phyloP scores from a whole-genome alignment of 768 basidiomycete genomes.

The Macrolepiota albuminosa region DNA sequence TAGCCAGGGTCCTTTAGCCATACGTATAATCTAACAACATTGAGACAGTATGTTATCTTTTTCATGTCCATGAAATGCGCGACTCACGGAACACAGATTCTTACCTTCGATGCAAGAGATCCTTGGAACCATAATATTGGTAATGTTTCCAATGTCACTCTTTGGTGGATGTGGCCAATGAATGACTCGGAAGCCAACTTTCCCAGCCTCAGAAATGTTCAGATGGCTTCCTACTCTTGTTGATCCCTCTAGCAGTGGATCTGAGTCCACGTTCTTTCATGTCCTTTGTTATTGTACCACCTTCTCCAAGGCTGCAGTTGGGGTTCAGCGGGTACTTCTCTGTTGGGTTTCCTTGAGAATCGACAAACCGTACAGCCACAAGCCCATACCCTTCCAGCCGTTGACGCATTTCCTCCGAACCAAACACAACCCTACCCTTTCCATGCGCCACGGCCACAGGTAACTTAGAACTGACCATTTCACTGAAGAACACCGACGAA shows the following conservation, averaged over 20 bases:
- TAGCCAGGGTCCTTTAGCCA: constrained; percentile 53
- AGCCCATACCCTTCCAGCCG: constrained; percentile 44
- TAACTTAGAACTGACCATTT: no score
- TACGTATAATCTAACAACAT: constrained; percentile 60
- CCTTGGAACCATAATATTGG: not conserved
- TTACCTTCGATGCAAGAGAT: constrained; percentile 68
- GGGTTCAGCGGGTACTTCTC: constrained; percentile 79
- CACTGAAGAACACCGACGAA: no score
- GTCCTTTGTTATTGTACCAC: constrained; percentile 8
- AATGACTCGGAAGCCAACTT: no score
- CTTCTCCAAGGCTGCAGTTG: constrained; percentile 65
- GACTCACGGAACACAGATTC: constrained; percentile 44
- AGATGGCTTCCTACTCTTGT: constrained; percentile 19
- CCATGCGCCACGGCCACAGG: no score
- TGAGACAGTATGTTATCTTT: constrained; percentile 44
- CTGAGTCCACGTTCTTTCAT: constrained; percentile 21
- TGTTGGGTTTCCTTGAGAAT: constrained; percentile 61
- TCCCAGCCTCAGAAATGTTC: no score
- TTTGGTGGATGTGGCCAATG: no score
- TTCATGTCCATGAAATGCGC: constrained; percentile 4
- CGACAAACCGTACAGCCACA: constrained; percentile 81
- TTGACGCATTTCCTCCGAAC: constrained; percentile 24
- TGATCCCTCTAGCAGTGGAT: constrained; percentile 15
- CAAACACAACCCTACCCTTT: constrained; percentile 66
- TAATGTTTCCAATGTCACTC: no score